A percentile compares a stretch with the other conserved stretches of the same genome.
These are phyloP conservation scores for Yamadazyma spencermartinsiae DNA, from an alignment of 1,139 yeast species.

Conservation along the genomic window DNA sequence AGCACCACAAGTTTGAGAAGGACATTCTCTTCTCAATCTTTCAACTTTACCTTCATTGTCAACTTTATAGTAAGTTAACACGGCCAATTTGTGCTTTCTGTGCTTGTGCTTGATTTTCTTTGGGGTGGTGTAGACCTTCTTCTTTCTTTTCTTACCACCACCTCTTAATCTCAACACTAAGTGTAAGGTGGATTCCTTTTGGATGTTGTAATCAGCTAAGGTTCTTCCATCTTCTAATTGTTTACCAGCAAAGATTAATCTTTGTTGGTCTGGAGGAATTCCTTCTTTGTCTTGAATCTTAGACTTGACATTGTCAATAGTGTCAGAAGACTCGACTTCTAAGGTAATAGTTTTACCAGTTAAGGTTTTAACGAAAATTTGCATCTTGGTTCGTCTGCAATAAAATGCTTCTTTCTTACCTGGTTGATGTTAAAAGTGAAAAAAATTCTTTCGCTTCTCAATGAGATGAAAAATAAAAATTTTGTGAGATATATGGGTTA, in stretches of 20 bases:
- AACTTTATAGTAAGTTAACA: constrained; percentile 98
- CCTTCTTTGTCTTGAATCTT: constrained; percentile 99
- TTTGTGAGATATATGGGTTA: too few species aligned
- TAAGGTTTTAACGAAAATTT: constrained; percentile 97
- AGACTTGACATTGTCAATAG: constrained; percentile 98
- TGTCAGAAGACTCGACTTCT: constrained; percentile 98
- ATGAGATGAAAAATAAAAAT: too few species aligned
- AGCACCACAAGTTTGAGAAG: constrained; percentile 91
- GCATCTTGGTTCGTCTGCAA: constrained; percentile 73
- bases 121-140: constrained; percentile 99
- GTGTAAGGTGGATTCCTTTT: constrained; percentile 98
- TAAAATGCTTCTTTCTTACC: constrained; percentile 55
- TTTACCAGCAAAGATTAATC: constrained; percentile 99
- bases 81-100: constrained; percentile 99
- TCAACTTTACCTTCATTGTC: constrained; percentile 98
- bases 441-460: constrained; percentile 4
- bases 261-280: constrained; percentile 99
- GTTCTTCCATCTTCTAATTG: constrained; percentile 99
- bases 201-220: constrained; percentile 99
- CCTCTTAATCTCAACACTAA: constrained; percentile 98
- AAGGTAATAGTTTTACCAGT: constrained; percentile 99
- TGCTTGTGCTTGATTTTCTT: constrained; percentile 99
- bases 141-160: constrained; percentile 99
- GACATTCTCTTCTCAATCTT: constrained; percentile 99
- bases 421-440: constrained; percentile 14